Conservation (phyloP, 2,329 filamentous ascomycete genomes). For the Claviceps quebecensis region DNA sequence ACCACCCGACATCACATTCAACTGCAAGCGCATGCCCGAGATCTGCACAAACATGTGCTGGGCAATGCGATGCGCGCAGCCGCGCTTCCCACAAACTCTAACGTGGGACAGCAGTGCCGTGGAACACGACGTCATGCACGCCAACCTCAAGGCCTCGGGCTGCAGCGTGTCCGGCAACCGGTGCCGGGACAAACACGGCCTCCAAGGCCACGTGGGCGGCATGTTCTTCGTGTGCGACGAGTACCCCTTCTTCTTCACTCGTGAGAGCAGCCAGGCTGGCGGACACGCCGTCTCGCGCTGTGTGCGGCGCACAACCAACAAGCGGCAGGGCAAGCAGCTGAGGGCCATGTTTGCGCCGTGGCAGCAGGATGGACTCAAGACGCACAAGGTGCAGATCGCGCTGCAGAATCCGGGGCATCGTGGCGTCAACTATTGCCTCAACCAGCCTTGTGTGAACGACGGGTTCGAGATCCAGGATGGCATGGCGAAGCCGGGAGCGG, state of each 20-base stretch:
- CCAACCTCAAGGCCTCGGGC: not conserved
- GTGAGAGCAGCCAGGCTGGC: not conserved
- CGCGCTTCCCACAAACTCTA: conserved; percentile 7
- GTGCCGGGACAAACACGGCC: not conserved
- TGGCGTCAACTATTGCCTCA: conserved; percentile 3
- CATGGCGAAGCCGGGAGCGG: conserved; percentile 1
- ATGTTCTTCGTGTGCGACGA: not conserved
- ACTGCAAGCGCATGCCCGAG: conserved; percentile 10
- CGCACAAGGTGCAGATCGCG: not conserved
- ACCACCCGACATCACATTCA: conserved; percentile 11
- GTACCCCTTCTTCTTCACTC: not conserved
- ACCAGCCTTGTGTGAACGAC: conserved; percentile 3
- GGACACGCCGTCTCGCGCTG: conserved; percentile 2
- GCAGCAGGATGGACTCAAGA: not conserved
- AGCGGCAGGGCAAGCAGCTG: not conserved
- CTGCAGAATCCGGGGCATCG: not conserved
- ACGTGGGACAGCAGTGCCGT: conserved; percentile 5
- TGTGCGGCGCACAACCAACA: not conserved
- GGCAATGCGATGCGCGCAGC: conserved; percentile 11
- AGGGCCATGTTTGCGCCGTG: not conserved
- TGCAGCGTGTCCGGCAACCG: not conserved
- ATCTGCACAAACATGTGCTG: conserved; percentile 14
- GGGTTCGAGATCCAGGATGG: conserved; percentile 3
- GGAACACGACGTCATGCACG: not conserved
- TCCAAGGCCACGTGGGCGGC: not conserved